Base-by-base conservation (phyloP, 345 rosid genomes). In the Citrus reticulata region DNA sequence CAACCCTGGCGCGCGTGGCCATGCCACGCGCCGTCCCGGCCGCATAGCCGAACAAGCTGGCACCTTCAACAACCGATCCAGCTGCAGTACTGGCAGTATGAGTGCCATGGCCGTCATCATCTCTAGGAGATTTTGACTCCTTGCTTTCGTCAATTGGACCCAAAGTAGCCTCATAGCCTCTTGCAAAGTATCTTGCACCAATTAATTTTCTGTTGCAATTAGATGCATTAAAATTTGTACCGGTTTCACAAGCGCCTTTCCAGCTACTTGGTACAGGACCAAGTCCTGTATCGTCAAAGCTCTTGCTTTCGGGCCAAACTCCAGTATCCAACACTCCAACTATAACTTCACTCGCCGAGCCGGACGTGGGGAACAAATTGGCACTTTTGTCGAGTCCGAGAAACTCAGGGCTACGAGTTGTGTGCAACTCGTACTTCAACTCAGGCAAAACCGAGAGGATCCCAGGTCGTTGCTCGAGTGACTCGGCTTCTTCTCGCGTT, bases 61-160 rank as follows among this genome's bases (percentile, higher is more conserved):
- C 95, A 35, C 88, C 87, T n/a, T 81, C 88, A 8, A 92, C 95
- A 16, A 82, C 73, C 22, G 89, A 85, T 29, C 97, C 97, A 14
- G 91, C 98, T 0, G 95, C 94, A 11, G 93, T 94, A n/a, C 91
- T 80, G 24, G 97, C 80, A 2, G 97, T 90, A 80, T 90, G 94
- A 0, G 94, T 87, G 9, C 97, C 97, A 67, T 92, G 97, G 4
- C 93, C 94, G 16, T 86, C 86, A 29, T 81, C 87, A 79, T 92
- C 97, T 74, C 95, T 79, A 0, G 93, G 82, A 32, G 95, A 89
- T 72, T 82, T 87, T 0, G 92, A 91, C 81, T 94, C 97, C 55
- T 80, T 87, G 8, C 85, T 71, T 59, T 74, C 85, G n/a, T 89
- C 89, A 25, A 86, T 39, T 10, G 87, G 88, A 39, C 90, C 91